A percentile compares a stretch with the other conserved stretches of the same genome.
Evolutionary conservation across 805 yeast species (phyloP).

Genomic region (Ogataea ramenticola): DNA sequence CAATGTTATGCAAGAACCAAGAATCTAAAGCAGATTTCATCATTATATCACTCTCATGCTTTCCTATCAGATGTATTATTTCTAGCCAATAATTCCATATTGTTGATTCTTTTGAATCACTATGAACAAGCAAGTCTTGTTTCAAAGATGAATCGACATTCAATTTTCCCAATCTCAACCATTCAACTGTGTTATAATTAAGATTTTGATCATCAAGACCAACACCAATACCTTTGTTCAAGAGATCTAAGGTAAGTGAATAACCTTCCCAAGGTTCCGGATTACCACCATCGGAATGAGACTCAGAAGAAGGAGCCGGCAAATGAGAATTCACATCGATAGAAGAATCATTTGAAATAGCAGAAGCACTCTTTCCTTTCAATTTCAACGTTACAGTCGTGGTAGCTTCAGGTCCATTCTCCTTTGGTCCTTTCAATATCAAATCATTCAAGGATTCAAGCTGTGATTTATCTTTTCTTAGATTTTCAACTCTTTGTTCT

Average conservation of each 20-base stretch:
- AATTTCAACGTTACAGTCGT: too few species aligned
- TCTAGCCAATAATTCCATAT: constrained; percentile 22
- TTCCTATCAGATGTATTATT: constrained; percentile 10
- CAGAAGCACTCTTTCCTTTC: too few species aligned
- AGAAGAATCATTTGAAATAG: too few species aligned
- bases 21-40: constrained; percentile 14
- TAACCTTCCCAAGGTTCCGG: constrained; percentile 18
- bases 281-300: neutral
- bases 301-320: neutral
- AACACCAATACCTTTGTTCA: constrained; percentile 18
- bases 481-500: constrained; percentile 14
- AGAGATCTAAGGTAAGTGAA: constrained; percentile 15
- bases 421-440: neutral
- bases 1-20: constrained; percentile 34
- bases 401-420: too few species aligned
- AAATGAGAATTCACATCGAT: too few species aligned
- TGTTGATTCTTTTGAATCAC: constrained; percentile 11
- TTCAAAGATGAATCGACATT: constrained; percentile 2
- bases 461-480: constrained; percentile 2
- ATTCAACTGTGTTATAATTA: constrained; percentile 23
- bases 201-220: constrained; percentile 17
- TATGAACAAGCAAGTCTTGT: constrained; percentile 4
- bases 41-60: constrained; percentile 15
- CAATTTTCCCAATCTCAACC: constrained; percentile 9
- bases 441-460: neutral